Conservation (phyloP, 768 basidiomycete species). For the Lactifluus pinguis region DNA sequence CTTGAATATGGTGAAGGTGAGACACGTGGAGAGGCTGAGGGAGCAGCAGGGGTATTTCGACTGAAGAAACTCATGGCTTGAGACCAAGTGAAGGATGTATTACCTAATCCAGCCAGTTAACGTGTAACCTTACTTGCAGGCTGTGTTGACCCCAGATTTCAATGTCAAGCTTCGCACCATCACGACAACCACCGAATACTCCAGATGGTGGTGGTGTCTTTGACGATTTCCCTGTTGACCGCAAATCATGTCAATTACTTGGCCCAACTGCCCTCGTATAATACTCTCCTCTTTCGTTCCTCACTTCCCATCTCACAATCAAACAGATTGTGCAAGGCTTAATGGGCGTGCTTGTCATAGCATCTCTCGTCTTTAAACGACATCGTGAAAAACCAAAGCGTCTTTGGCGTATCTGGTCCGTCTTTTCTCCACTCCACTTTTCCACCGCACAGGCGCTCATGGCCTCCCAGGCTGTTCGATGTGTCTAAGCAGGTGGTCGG, state of each 20-base stretch:
- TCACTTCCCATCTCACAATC: conserved; percentile 1
- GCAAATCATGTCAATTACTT: conserved; percentile 35
- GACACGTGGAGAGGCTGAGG: not conserved
- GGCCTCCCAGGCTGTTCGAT: conserved; percentile 71
- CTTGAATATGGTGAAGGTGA: conserved; percentile 17
- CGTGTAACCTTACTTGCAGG: not conserved
- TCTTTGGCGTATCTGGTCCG: conserved; percentile 89
- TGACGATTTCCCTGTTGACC: conserved; percentile 34
- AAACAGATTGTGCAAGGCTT: conserved; percentile 68
- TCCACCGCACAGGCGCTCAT: not conserved
- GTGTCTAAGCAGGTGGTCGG: conserved; percentile 88
- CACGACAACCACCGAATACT: not conserved
- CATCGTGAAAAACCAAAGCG: conserved; percentile 79
- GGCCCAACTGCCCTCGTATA: conserved; percentile 41
- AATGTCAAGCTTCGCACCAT: not conserved
- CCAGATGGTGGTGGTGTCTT: conserved; percentile 16
- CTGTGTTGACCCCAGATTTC: not conserved
- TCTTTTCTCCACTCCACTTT: not conserved
- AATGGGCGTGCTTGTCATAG: conserved; percentile 87
- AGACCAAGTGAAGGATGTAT: not conserved
- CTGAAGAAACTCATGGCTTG: conserved; percentile 15
- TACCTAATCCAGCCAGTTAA: not conserved
- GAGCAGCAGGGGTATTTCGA: conserved; percentile 1
- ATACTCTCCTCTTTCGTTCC: not conserved
- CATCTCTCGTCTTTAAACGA: conserved; percentile 80